Conservation (phyloP, 2,329 filamentous ascomycete genomes). For the Fusarium sp. region DNA sequence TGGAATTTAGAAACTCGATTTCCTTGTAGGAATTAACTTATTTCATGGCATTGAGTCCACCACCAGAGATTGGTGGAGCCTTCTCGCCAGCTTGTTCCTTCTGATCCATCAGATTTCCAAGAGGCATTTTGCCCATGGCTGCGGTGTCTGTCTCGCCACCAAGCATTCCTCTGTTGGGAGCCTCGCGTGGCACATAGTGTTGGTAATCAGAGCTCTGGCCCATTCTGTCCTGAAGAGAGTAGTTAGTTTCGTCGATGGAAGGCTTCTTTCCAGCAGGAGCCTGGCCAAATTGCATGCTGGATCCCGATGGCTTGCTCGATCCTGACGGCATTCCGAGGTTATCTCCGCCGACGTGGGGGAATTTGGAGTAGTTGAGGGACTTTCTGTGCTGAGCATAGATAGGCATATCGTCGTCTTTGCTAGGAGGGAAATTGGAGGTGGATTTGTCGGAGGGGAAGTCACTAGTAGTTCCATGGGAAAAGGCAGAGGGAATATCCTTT, state of each 20-base stretch:
- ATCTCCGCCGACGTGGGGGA: background rate
- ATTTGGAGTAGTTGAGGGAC: constrained; percentile 14
- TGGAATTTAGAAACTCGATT: too few relatives aligned
- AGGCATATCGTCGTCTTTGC: background rate
- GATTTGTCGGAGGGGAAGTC: background rate
- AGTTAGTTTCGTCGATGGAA: constrained; percentile 18
- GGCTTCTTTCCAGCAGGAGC: background rate
- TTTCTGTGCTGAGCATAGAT: background rate
- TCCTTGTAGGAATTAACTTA: too few relatives aligned
- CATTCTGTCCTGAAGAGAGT: constrained; percentile 18
- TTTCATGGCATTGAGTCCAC: constrained; percentile 14
- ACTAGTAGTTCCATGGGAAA: too few relatives aligned
- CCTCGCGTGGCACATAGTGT: constrained; percentile 3
- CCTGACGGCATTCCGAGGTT: background rate
- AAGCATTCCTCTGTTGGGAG: constrained; percentile 11
- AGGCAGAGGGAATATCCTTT: too few relatives aligned
- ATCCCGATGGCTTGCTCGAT: too few relatives aligned
- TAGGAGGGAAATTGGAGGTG: background rate
- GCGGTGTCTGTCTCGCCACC: background rate
- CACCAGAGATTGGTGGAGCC: constrained; percentile 10
- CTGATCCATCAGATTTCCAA: constrained; percentile 4
- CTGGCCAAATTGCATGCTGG: background rate
- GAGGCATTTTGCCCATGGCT: background rate
- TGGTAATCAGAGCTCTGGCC: background rate
- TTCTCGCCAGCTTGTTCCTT: constrained; percentile 8